Evolutionary conservation across 2,329 filamentous ascomycete genomes (phyloP).

Genomic region (Fusarium sp.): DNA sequence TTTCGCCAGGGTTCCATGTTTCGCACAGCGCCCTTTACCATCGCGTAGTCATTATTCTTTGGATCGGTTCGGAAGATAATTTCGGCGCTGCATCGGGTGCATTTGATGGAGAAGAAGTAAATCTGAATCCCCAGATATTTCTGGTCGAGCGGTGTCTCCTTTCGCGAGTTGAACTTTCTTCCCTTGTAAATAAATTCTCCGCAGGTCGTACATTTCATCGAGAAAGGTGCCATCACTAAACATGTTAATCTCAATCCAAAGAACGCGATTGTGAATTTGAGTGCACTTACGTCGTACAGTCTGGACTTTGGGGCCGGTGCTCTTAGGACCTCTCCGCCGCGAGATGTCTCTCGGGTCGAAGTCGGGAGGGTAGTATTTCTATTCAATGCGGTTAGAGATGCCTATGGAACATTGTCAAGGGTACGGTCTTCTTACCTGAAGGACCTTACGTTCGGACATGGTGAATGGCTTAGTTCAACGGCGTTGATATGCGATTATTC

Average conservation of each 20-base stretch:
- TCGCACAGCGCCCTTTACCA: slow-evolving; percentile 86
- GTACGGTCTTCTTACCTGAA: slow-evolving; percentile 56
- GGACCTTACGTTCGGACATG: slow-evolving; percentile 91
- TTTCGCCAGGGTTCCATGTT: slow-evolving; percentile 94
- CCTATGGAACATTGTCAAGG: background rate
- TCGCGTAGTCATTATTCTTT: slow-evolving; percentile 92
- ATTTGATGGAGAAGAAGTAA: slow-evolving; percentile 86
- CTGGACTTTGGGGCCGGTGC: slow-evolving; percentile 84
- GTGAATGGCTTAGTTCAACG: slow-evolving; percentile 47
- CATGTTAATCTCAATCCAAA: background rate
- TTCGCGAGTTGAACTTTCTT: slow-evolving; percentile 94
- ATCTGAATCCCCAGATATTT: slow-evolving; percentile 92
- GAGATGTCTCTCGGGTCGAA: slow-evolving; percentile 91
- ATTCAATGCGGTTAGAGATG: slow-evolving; percentile 23
- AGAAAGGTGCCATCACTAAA: slow-evolving; percentile 70
- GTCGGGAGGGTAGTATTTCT: slow-evolving; percentile 79
- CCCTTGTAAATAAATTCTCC: slow-evolving; percentile 92
- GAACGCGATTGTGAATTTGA: background rate
- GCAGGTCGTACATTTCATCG: slow-evolving; percentile 63
- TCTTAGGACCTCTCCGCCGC: slow-evolving; percentile 78
- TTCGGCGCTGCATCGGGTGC: slow-evolving; percentile 87
- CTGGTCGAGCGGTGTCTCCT: slow-evolving; percentile 90
- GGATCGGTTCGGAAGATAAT: slow-evolving; percentile 97
- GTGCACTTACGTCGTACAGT: slow-evolving; percentile 74
- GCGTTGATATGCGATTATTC: background rate